Percentiles rank a stretch among this genome's conserved stretches.
Evolutionary conservation across 2,329 filamentous ascomycete species (phyloP).

Genomic region (Trichoderma sp.): DNA sequence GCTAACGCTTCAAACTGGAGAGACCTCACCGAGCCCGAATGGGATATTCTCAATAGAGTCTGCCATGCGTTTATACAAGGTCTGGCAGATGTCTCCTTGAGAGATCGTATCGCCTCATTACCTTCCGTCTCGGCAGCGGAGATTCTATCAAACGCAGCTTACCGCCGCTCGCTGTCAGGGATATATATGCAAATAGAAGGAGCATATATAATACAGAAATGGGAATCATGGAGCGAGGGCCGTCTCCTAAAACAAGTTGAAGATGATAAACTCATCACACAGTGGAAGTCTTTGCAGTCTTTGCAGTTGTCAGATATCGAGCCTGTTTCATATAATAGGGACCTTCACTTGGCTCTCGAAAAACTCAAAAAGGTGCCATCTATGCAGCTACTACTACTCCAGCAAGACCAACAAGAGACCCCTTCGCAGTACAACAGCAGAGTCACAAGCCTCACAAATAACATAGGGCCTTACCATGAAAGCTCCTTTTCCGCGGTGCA

Average conservation of each 20-base stretch:
- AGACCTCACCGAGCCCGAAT: conserved; percentile 49
- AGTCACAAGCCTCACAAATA: conserved; percentile 37
- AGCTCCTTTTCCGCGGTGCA: conserved; percentile 19
- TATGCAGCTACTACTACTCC: conserved; percentile 55
- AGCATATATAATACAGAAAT: conserved; percentile 52
- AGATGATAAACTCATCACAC: conserved; percentile 41
- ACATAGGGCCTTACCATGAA: conserved; percentile 35
- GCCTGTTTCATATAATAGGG: conserved; percentile 53
- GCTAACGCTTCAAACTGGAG: conserved; percentile 49
- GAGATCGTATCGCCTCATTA: conserved; percentile 47
- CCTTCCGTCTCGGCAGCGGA: conserved; percentile 49
- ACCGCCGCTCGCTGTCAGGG: conserved; percentile 54
- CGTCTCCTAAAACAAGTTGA: conserved; percentile 31
- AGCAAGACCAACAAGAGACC: conserved; percentile 57
- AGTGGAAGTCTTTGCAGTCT: conserved; percentile 51
- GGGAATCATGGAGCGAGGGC: conserved; percentile 34
- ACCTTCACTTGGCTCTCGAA: conserved; percentile 52
- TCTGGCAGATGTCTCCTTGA: conserved; percentile 50
- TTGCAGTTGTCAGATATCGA: conserved; percentile 47
- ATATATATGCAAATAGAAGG: conserved; percentile 58
- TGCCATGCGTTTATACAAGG: conserved; percentile 58
- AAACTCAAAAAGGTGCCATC: conserved; percentile 54
- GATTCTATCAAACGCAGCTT: conserved; percentile 30
- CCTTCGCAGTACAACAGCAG: conserved; percentile 53
- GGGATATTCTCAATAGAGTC: conserved; percentile 52